Conservation (phyloP, 257 asterid species). For the Knoxia roxburghii region DNA sequence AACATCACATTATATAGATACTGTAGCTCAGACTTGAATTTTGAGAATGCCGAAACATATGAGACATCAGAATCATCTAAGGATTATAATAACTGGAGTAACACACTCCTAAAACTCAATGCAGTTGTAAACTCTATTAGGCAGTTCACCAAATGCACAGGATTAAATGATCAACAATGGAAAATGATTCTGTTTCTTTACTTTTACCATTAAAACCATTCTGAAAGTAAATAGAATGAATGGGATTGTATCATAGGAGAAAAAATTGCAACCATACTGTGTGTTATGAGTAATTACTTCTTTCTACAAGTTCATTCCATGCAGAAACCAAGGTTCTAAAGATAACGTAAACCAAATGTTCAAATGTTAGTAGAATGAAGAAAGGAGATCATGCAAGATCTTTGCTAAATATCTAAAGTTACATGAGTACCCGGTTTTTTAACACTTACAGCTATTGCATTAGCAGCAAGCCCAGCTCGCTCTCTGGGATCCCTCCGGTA, state of each 20-base stretch:
- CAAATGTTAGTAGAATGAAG: neutral
- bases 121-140: neutral
- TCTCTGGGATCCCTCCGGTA: constrained; percentile 35
- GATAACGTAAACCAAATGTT: neutral
- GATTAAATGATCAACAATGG: neutral
- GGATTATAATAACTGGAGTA: neutral
- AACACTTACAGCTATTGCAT: constrained; percentile 31
- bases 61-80: neutral
- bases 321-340: constrained; percentile 1
- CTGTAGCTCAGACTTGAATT: neutral
- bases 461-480: constrained; percentile 35
- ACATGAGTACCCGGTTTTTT: neutral
- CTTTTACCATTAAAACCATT: neutral
- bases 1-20: neutral
- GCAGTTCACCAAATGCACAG: neutral
- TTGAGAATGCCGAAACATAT: neutral
- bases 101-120: neutral
- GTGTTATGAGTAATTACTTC: neutral
- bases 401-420: neutral
- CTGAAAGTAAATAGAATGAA: neutral
- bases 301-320: neutral
- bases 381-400: neutral
- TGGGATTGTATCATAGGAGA: too few relatives aligned
- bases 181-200: neutral
- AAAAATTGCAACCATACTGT: neutral